phyloP scores from a whole-genome alignment of 371 early-diverging fungal species.

The Thermomucor indicae-seudaticae region DNA sequence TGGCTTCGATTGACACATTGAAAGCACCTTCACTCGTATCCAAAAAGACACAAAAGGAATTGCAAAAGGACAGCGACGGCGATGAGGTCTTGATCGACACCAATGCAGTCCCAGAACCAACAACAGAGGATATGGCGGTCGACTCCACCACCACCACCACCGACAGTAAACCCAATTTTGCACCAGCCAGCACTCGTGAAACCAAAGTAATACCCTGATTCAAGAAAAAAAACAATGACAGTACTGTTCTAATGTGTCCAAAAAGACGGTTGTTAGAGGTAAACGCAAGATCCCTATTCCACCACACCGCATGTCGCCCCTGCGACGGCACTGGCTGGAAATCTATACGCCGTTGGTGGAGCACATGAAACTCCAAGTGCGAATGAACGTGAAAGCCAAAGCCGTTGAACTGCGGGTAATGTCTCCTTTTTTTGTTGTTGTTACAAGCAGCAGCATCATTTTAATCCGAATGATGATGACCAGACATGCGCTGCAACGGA shows the following conservation, averaged over 20 bases:
- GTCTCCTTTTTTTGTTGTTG: constrained; percentile 2
- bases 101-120: too few species aligned
- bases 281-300: constrained; percentile 89
- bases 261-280: constrained; percentile 45
- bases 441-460: neutral
- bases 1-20: constrained; percentile 51
- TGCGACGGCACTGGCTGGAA: constrained; percentile 96
- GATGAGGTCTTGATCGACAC: too few species aligned
- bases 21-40: constrained; percentile 54
- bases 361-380: constrained; percentile 94
- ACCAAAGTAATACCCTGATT: constrained; percentile 28
- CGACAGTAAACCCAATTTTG: constrained; percentile 39
- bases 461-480: neutral
- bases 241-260: neutral
- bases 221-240: constrained; percentile 22
- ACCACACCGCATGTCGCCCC: constrained; percentile 85
- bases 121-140: too few species aligned
- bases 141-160: constrained; percentile 23
- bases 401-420: constrained; percentile 87
- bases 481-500: constrained; percentile 79
- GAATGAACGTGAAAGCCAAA: constrained; percentile 90
- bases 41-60: constrained; percentile 38
- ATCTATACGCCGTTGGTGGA: constrained; percentile 99
- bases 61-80: constrained; percentile 36
- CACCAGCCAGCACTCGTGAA: constrained; percentile 30